These are phyloP conservation scores for Claviceps purpurea DNA, from an alignment of 2,329 filamentous ascomycete species.

Conservation along the genomic window DNA sequence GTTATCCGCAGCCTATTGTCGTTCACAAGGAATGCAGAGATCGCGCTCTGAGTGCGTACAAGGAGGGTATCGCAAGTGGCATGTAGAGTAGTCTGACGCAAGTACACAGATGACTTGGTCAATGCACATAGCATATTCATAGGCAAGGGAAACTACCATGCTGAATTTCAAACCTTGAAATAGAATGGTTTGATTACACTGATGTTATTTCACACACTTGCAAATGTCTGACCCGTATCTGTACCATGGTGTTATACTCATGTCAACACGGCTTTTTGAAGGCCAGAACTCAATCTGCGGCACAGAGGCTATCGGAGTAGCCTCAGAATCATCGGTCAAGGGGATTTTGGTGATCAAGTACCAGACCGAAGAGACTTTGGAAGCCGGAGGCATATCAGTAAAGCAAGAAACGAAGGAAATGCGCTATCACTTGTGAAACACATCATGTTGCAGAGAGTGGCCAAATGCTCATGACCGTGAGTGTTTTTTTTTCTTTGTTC, in stretches of 20 bases:
- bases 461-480: background rate
- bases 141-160: background rate
- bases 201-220: background rate
- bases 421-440: background rate
- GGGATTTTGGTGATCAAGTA: constrained; percentile 11
- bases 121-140: background rate
- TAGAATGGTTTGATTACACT: background rate
- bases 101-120: no score
- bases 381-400: constrained; percentile 28
- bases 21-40: constrained; percentile 58
- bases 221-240: constrained; percentile 51
- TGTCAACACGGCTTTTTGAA: constrained; percentile 46
- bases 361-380: constrained; percentile 41
- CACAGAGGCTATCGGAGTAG: constrained; percentile 44
- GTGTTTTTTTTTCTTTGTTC: constrained; percentile 1
- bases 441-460: constrained; percentile 7
- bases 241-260: constrained; percentile 44
- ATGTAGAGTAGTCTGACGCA: constrained; percentile 8
- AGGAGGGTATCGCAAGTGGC: constrained; percentile 29
- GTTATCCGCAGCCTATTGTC: constrained; percentile 65
- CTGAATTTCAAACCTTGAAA: background rate
- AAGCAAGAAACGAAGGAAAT: background rate
- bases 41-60: constrained; percentile 56
- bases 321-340: constrained; percentile 38
- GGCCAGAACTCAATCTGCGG: constrained; percentile 44